Evolutionary conservation across 2,329 filamentous ascomycete genomes (phyloP).

Genomic region (Trichoderma hamatum): DNA sequence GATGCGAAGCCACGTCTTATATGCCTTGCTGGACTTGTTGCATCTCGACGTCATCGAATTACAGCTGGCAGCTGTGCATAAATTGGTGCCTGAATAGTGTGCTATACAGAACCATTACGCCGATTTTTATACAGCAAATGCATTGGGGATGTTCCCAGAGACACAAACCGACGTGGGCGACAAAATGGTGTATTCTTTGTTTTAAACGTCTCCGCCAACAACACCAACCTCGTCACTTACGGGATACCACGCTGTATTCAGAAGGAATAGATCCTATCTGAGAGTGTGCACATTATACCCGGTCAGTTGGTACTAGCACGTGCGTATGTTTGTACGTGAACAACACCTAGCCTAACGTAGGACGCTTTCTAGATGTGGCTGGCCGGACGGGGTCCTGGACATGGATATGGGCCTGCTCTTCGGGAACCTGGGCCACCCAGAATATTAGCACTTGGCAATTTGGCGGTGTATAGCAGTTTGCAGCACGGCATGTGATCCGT

Average conservation of each 20-base stretch:
- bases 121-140: not conserved
- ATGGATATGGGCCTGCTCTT: not conserved
- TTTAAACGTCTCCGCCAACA: not conserved
- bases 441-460: not conserved
- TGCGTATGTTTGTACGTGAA: not conserved
- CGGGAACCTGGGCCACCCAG: not conserved
- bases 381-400: not conserved
- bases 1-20: not conserved
- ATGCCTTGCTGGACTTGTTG: not conserved
- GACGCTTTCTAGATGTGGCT: not conserved
- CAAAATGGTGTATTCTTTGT: not conserved
- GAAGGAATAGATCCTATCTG: not conserved
- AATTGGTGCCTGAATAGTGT: not conserved
- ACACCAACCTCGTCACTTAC: not conserved
- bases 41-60: not conserved
- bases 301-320: not conserved
- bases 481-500: slow-evolving; percentile 4
- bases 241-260: not conserved
- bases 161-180: not conserved
- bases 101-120: not conserved
- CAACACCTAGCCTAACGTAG: not conserved
- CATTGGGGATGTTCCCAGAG: not conserved
- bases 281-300: not conserved
- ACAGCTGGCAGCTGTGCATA: not conserved
- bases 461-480: slow-evolving; percentile 16